Conservation (phyloP, 2,329 filamentous ascomycete genomes). For the Geosmithia putterillii region DNA sequence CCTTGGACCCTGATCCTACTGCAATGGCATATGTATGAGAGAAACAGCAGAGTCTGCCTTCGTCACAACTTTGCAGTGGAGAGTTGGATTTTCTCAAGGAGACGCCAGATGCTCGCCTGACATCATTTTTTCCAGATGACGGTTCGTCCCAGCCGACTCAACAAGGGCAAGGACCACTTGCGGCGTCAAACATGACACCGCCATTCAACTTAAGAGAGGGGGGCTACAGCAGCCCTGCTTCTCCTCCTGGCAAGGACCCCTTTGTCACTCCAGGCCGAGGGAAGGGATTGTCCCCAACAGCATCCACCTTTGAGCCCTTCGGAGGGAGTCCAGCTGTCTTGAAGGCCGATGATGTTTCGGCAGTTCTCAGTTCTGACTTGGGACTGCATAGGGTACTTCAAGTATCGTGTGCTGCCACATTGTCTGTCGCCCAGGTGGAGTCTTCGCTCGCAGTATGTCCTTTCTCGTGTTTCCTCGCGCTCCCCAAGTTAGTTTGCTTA, state of each 20-base stretch:
- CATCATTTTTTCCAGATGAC: constrained; percentile 51
- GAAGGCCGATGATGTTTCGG: constrained; percentile 11
- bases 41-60: constrained; percentile 27
- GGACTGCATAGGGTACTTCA: constrained; percentile 32
- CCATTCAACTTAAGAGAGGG: constrained; percentile 6
- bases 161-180: constrained; percentile 5
- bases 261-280: constrained; percentile 32
- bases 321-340: not conserved
- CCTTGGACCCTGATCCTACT: not conserved
- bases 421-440: constrained; percentile 26
- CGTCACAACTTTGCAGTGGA: constrained; percentile 38
- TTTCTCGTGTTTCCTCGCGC: not conserved
- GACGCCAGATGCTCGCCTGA: constrained; percentile 53
- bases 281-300: constrained; percentile 49
- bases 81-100: constrained; percentile 44
- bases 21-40: constrained; percentile 29
- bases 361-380: constrained; percentile 30
- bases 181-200: constrained; percentile 11
- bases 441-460: constrained; percentile 29
- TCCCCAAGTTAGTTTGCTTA: no score
- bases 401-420: constrained; percentile 18
- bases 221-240: constrained; percentile 9
- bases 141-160: constrained; percentile 29
- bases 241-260: constrained; percentile 34
- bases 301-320: constrained; percentile 46